Evolutionary conservation across 176 grass and related monocot genomes (phyloP), one percentile per base, ranked within the genome.

Genomic region (Cenchrus purpureus): DNA sequence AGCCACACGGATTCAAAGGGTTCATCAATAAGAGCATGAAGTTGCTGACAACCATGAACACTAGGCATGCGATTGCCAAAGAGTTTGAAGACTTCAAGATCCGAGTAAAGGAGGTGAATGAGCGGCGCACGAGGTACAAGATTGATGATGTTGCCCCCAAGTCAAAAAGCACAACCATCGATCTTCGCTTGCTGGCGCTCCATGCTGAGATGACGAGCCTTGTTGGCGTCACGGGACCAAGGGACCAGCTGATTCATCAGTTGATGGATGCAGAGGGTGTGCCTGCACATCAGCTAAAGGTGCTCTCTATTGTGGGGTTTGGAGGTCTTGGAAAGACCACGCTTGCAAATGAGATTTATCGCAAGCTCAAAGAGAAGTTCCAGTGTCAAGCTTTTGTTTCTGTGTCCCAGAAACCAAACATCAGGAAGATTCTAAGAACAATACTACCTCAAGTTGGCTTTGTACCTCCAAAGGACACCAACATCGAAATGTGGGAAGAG

Each of bases 101-200:
- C 0, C 57, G 81, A 42, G 69, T 64, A 10, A 16, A 20, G 44
- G 81, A 83, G 29, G 81, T 53, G 10, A 74, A 58, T 6, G 58
- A 83, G 70, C 70, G 71, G 14, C 71, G 45, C 20, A 19, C 4
- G 2, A 76, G 82, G 82, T 84, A 84, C 19, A 76, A 56, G 82
- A 3, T 84, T 0, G 61, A 76, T 16, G 48, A 29, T 5, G 3
- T 8, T 11, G 48, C 42, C 29, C 31, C 57, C 1, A 65, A 25
- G 46, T 12, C 7, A 65, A 55, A 10, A 19, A 22, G 54, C 0
- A 12, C 59, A 10, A 0, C 45, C 0, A 8, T 84, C 15, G 71
- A 84, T 54, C 71, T 10, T 43, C 71, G 58, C 12, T 0, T 84
- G 7, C 1, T 65, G 12, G 59, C 71, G 10, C 28, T 84, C 11